Evolutionary conservation across 179 eudicot species (phyloP).

Genomic region (Sideroxylon spinosum): DNA sequence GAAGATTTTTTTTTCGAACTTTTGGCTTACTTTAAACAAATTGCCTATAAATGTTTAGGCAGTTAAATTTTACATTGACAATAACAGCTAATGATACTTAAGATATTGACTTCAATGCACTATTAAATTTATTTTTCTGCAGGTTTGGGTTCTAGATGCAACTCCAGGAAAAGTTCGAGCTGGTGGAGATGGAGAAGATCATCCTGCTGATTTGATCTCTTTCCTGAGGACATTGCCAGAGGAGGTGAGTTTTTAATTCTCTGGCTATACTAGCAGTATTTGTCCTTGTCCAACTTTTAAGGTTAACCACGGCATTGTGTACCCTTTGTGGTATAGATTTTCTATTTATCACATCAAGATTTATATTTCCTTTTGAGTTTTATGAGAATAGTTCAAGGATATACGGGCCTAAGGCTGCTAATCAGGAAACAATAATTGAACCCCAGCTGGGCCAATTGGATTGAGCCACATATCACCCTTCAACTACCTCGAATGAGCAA

Average conservation of each 20-base stretch:
- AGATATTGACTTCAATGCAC: neutral
- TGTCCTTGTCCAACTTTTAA: neutral
- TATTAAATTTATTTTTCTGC: neutral
- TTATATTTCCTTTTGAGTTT: too few species aligned
- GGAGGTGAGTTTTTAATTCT: constrained; percentile 42
- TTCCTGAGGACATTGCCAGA: constrained; percentile 59
- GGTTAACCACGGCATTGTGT: too few species aligned
- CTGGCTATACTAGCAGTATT: constrained; percentile 1
- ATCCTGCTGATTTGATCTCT: constrained; percentile 78
- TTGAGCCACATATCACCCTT: too few species aligned
- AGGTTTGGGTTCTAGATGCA: constrained; percentile 96
- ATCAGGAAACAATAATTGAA: too few species aligned
- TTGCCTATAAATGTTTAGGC: neutral
- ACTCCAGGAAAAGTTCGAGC: constrained; percentile 91
- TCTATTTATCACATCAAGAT: too few species aligned
- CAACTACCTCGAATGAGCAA: too few species aligned
- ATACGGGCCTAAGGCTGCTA: too few species aligned
- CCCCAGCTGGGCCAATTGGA: too few species aligned
- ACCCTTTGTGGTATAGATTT: too few species aligned
- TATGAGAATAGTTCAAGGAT: too few species aligned
- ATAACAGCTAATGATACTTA: neutral
- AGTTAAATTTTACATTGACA: neutral
- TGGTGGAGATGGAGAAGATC: constrained; percentile 87
- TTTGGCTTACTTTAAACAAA: neutral
- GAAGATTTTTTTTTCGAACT: neutral